phyloP scores from a whole-genome alignment of 345 rosid species.

The Bruguiera sexangula region DNA sequence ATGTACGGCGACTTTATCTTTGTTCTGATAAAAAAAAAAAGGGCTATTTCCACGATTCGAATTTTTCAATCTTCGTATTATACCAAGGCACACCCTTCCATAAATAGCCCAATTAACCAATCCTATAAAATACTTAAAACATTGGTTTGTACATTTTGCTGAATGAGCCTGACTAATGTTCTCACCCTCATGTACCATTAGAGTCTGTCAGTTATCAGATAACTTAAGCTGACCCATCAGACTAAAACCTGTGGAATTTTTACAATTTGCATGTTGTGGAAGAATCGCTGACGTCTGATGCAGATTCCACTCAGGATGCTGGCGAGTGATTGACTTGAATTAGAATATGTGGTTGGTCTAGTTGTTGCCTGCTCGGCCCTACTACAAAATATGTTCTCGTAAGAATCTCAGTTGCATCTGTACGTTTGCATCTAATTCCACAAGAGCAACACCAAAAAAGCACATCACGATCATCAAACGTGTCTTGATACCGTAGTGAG shows the following conservation, averaged over 20 bases:
- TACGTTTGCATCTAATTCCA: constrained; percentile 23
- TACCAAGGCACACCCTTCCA: no score
- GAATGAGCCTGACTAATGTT: no score
- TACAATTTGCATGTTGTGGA: background rate
- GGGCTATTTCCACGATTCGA: no score
- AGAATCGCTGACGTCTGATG: constrained; percentile 21
- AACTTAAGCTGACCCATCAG: no score
- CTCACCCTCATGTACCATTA: no score
- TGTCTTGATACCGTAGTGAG: constrained; percentile 10
- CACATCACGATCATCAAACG: background rate
- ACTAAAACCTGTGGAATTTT: background rate
- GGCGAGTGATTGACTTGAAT: constrained; percentile 21
- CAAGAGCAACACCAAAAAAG: background rate
- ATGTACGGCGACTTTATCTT: no score
- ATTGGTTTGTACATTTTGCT: no score
- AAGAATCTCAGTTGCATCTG: constrained; percentile 17
- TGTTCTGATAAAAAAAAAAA: no score
- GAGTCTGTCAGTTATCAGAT: no score
- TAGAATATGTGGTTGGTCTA: background rate
- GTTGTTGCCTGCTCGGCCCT: background rate
- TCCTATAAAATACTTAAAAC: no score
- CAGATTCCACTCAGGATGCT: constrained; percentile 26
- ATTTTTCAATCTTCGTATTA: no score
- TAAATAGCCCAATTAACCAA: no score
- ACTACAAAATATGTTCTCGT: background rate